Conservation (phyloP, 148 eudicot genomes). For the Fallopia convolvulus region DNA sequence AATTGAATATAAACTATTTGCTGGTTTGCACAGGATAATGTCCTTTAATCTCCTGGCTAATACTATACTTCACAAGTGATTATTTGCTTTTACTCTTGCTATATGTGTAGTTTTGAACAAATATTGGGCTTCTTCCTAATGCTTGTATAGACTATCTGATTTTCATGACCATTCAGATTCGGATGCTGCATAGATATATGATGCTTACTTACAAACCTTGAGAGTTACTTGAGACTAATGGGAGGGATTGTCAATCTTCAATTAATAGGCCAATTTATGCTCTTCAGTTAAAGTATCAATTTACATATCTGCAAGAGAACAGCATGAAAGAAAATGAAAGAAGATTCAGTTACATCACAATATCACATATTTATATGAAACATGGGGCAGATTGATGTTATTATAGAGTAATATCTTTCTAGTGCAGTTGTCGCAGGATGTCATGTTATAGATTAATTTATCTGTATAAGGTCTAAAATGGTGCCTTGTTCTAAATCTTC, state of each 20-base stretch:
- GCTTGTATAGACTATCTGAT: neutral
- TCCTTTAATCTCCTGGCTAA: neutral
- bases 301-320: neutral
- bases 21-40: neutral
- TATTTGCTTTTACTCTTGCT: neutral
- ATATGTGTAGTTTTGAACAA: neutral
- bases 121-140: neutral
- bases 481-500: neutral
- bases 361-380: neutral
- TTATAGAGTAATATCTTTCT: neutral
- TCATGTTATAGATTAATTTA: neutral
- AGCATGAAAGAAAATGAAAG: neutral
- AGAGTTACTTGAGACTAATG: neutral
- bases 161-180: neutral
- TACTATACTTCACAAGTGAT: neutral
- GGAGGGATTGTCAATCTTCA: neutral
- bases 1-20: neutral
- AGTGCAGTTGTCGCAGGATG: neutral
- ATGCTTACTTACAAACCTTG: neutral
- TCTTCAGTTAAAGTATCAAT: neutral
- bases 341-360: neutral
- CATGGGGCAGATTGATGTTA: neutral
- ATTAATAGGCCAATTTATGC: neutral
- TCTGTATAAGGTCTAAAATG: slow-evolving; percentile 2
- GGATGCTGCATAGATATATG: neutral